These are phyloP conservation scores for Quercus engelmannii DNA, from an alignment of 306 rosid species.

Conservation along the genomic window DNA sequence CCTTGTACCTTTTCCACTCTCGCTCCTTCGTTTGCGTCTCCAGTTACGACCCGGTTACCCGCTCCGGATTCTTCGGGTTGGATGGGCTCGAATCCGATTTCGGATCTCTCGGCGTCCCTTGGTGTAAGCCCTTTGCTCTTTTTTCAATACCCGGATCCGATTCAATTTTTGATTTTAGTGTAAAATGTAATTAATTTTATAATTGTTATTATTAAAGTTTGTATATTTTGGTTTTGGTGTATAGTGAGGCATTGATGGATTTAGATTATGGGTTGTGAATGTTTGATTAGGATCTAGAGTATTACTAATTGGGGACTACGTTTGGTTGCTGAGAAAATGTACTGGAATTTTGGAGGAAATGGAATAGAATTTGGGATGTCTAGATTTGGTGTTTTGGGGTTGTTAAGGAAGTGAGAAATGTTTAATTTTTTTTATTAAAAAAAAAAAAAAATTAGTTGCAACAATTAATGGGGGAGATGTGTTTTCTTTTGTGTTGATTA, in stretches of 20 bases:
- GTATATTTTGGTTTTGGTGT: neutral
- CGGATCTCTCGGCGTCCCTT: conserved; percentile 94
- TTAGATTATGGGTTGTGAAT: neutral
- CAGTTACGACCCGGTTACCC: conserved; percentile 46
- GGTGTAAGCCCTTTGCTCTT: conserved; percentile 65
- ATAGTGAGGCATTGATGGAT: neutral
- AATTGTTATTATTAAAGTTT: neutral
- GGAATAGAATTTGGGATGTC: neutral
- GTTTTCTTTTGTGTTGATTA: neutral
- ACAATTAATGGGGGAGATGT: neutral
- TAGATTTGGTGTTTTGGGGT: neutral
- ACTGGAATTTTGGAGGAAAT: neutral
- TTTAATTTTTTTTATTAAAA: too few species aligned
- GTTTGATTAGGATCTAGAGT: neutral
- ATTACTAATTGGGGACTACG: neutral
- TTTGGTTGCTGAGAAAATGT: neutral
- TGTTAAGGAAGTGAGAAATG: too few species aligned
- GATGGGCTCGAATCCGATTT: conserved; percentile 87
- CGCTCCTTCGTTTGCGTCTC: conserved; percentile 83
- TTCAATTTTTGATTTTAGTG: neutral
- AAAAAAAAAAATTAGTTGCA: too few species aligned
- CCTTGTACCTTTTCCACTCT: conserved; percentile 47
- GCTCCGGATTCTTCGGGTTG: conserved; percentile 62
- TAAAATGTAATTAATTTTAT: neutral
- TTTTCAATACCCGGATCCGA: conserved; percentile 18